Evolutionary conservation across 2,329 filamentous ascomycete genomes (phyloP), one percentile per base, ranked within the genome.

Genomic region (Sclerotinia subarctica): DNA sequence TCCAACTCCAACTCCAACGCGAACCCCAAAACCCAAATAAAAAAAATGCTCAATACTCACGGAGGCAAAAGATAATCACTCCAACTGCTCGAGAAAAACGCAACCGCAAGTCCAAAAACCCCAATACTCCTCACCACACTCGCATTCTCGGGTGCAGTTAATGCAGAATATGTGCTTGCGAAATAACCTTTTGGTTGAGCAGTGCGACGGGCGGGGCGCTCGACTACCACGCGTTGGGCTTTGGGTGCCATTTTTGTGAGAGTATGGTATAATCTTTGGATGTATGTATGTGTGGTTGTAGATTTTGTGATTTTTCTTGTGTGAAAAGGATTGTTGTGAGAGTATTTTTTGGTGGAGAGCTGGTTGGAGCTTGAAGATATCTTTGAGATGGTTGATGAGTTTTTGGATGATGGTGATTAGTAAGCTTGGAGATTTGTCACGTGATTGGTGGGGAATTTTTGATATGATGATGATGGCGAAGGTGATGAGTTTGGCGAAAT

Each of bases 81-180:
- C 82, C 87, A 88, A 66, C 86, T 85, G 80, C 88, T 90, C 68
- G 87, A 83, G 73, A 91, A 82, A 78, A 91, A 88, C 49, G 87
- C 84, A 66, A 91, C 84, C 54, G 87, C 88, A 73, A 81, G 88
- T 67, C 88, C 88, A 76, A 91, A 91, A 74, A 90, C 78, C 71
- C 86, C 82, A 73, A 91, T 80, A 76, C 88, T 90, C 74, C 86
- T 84, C 69, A 91, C 88, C 68, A 91, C 85, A 68, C 87, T 85
- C 60, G 87, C 84, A 79, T 92, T 91, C 76, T 92, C 89, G 46
- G 88, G 79, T 38, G 85, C 85, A 67, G 87, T 90, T 75, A 91
- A 76, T 72, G 86, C 82, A 70, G 85, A 82, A 79, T 90, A 91
- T 72, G 85, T 82, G 68, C 82, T 82, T 73, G 81, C 81, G 72